Evolutionary conservation across 345 rosid genomes (phyloP), one percentile per base, ranked within the genome.

Genomic region (Populus ilicifolia): DNA sequence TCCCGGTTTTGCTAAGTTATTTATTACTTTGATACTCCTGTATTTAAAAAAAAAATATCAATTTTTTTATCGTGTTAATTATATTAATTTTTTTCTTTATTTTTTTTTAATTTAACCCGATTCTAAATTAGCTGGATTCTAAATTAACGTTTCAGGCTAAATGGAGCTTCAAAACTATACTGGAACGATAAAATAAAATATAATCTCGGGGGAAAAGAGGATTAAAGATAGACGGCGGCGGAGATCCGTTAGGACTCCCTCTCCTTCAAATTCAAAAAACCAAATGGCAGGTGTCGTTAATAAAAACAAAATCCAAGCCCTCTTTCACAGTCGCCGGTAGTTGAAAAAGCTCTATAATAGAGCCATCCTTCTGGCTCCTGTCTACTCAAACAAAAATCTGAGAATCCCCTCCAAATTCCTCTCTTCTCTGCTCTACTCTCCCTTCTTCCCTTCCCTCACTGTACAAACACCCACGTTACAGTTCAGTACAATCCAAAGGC

Each of bases 181-280:
- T 27, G 29, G 29, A 27, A 0, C 5, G 36, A 33, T 0, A 4
- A 4, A 71, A 25, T 25, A 71, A 27, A 25, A 16, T 46, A 50
- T 64, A 2, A 63, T 65, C 44, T 20, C 11, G 20, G 13, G 21
- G 12, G 20, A 17, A 61, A 66, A 46, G 50, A 63, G 50, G 14
- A 8, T 21, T 8, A 39, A 30, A 44, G 46, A 44, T 64, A 46
- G 52, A 46, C 64, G 71, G 76, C 71, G 71, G 75, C 25, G 59
- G n/a, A 52, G 70, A 43, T 64, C 38, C 76, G 72, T 78, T 72
- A 52, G 75, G 52, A 23, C 65, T 35, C 10, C 3, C 9, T 27
- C 71, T 65, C 52, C 20, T 72, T 78, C 67, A 72, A 72, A 50
- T 65, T 66, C 67, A 72, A 72, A 72, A 72, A 65, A 30, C 23